Evolutionary conservation across 768 basidiomycete species (phyloP).

Genomic region (Russula dissimulans): DNA sequence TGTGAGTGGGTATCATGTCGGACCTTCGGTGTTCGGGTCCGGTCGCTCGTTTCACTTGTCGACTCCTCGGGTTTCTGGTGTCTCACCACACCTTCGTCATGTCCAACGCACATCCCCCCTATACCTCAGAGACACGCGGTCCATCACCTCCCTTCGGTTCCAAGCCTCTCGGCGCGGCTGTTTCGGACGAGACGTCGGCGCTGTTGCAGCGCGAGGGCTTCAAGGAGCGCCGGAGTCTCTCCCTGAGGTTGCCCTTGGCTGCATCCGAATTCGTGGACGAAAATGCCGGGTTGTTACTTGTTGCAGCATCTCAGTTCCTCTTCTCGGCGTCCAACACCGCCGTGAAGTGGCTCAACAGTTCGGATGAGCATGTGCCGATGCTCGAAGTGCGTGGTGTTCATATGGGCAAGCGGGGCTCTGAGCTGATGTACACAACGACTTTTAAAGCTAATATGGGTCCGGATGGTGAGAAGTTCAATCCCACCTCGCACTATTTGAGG

Average conservation of each 20-base stretch:
- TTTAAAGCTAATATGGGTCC: slow-evolving; percentile 41
- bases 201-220: neutral
- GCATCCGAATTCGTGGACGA: neutral
- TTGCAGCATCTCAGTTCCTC: slow-evolving; percentile 48
- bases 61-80: no score
- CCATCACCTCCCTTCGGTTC: no score
- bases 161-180: neutral
- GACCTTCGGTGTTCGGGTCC: no score
- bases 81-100: no score
- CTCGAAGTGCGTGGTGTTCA: neutral
- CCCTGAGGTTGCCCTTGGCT: no score
- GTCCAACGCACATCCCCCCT: no score
- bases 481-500: neutral
- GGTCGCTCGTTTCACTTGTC: no score
- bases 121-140: no score
- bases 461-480: slow-evolving; percentile 39
- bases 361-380: slow-evolving; percentile 34
- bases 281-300: slow-evolving; percentile 54
- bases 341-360: slow-evolving; percentile 51
- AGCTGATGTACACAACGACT: neutral
- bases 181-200: neutral
- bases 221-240: no score
- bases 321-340: slow-evolving; percentile 51
- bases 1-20: no score
- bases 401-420: neutral